Evolutionary conservation across 495 filamentous ascomycete genomes (phyloP), one percentile per base, ranked within the genome.

Genomic region (Parathielavia hyrcaniae): DNA sequence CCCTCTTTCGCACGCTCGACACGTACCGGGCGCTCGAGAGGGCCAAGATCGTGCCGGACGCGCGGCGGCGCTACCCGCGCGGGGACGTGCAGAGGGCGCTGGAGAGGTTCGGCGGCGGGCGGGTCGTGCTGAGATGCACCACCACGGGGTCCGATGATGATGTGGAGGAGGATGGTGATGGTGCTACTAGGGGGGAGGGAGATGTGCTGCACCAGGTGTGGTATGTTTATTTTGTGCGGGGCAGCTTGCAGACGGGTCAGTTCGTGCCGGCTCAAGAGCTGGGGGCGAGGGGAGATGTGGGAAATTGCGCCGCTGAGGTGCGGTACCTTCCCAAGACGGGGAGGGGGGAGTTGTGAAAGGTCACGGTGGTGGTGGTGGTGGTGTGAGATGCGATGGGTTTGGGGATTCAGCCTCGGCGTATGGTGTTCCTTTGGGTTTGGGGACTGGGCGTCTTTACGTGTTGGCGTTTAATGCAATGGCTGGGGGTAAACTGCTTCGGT

Each of bases 241-340:
- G 91, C 32, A 84, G 80, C 56, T 69, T 95, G 40, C 87, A 90
- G 66, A 85, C 79, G 7, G 90, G 90, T 23, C 72, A 82, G 50
- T 95, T 95, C 65, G 79, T 90, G 19, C 74, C 88, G 4, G 71
- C 71, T 2, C 58, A 64, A 58, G 70, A 74, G 34, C 48, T 62
- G 8, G 71, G 59, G 32, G 63, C 65, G 35, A 38, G 10, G 53
- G 74, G 64, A 14, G 64, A 71, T 30, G 64, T 65, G 1, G 66
- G 73, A 0, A 75, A 73, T 45, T 75, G 73, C 50, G 68, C 66
- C 9, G 41, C 63, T 0, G 63, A 67, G 50, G 68, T 77, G 39
- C 60, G 60, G 26, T 77, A 77, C 46, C 58, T 73, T 49, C 73
- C 73, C 51, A 77, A 77, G 67, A 63, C 60, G 47, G 55, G 47